Percentiles rank a stretch among this genome's conserved stretches.
These are phyloP conservation scores for Cutaneotrichosporon sp. DNA, from an alignment of 1,284 basidiomycete genomes.

Conservation along the genomic window DNA sequence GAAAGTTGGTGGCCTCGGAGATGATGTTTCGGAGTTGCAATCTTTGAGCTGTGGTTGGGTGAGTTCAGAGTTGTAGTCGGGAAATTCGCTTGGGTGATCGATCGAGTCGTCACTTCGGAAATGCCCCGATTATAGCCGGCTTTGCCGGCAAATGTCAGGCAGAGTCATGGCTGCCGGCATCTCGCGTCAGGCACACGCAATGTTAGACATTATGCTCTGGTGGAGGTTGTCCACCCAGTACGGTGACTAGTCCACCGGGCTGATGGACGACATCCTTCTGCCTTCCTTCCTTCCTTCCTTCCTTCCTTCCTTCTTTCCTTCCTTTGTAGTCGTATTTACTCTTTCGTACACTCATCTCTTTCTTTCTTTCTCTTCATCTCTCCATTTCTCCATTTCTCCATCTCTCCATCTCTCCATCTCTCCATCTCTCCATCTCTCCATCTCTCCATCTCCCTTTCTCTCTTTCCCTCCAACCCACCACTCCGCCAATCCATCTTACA, in stretches of 20 bases:
- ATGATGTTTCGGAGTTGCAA: too few relatives aligned
- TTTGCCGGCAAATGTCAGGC: too few relatives aligned
- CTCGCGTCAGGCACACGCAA: too few relatives aligned
- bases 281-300: not conserved
- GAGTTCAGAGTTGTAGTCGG: too few relatives aligned
- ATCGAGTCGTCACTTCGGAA: too few relatives aligned
- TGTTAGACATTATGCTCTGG: not conserved
- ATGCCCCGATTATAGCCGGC: too few relatives aligned
- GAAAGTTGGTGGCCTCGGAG: not conserved
- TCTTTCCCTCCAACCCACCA: not conserved
- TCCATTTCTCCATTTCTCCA: too few relatives aligned
- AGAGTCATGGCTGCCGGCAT: too few relatives aligned
- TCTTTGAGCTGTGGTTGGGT: too few relatives aligned
- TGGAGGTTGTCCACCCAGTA: not conserved
- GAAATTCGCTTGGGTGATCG: too few relatives aligned
- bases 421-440: not conserved
- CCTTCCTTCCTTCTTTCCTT: not conserved
- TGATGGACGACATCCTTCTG: not conserved
- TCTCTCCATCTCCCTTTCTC: slow-evolving; percentile 5
- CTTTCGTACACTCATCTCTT: not conserved
- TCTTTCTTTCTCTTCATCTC: not conserved
- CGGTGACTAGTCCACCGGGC: not conserved
- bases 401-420: not conserved
- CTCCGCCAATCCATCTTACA: too few relatives aligned
- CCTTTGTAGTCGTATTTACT: too few relatives aligned